Evolutionary conservation across 2,329 filamentous ascomycete genomes (phyloP).

Genomic region (Ophiocordyceps camponoti-rufipedis): DNA sequence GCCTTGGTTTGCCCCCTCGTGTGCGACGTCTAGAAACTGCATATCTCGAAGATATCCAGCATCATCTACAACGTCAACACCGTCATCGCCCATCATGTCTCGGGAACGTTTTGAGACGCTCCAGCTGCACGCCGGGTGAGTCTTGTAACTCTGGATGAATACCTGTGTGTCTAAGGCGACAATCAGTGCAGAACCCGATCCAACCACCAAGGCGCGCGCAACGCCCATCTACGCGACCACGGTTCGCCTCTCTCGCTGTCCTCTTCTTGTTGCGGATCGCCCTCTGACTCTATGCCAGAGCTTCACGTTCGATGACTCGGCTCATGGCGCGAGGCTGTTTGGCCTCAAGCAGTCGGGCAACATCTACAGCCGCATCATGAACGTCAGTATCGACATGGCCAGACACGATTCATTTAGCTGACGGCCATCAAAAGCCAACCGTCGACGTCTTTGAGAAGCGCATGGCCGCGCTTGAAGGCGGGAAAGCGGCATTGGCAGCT

Average conservation of each 20-base stretch:
- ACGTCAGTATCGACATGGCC: conserved; percentile 33
- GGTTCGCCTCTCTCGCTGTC: conserved; percentile 12
- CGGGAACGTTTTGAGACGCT: conserved; percentile 61
- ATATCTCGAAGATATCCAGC: no score
- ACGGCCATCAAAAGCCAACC: conserved; percentile 44
- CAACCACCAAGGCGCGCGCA: conserved; percentile 68
- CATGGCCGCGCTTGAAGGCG: conserved; percentile 87
- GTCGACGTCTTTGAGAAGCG: conserved; percentile 94
- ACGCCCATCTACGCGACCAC: conserved; percentile 93
- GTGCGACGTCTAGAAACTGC: no score
- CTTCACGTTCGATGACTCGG: conserved; percentile 87
- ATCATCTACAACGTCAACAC: not conserved
- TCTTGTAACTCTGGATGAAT: not conserved
- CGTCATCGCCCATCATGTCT: conserved; percentile 19
- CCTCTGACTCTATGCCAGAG: conserved; percentile 35
- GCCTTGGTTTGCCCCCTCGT: no score
- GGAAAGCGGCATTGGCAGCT: conserved; percentile 68
- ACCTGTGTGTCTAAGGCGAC: not conserved
- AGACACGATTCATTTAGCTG: no score
- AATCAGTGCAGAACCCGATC: conserved; percentile 58
- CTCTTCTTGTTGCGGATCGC: not conserved
- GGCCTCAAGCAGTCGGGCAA: conserved; percentile 94
- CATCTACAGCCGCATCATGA: conserved; percentile 95
- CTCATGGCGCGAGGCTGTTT: conserved; percentile 86
- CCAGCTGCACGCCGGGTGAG: conserved; percentile 69